Base-by-base conservation (phyloP, 108 stramenopile species). In the Skeletonema potamos region DNA sequence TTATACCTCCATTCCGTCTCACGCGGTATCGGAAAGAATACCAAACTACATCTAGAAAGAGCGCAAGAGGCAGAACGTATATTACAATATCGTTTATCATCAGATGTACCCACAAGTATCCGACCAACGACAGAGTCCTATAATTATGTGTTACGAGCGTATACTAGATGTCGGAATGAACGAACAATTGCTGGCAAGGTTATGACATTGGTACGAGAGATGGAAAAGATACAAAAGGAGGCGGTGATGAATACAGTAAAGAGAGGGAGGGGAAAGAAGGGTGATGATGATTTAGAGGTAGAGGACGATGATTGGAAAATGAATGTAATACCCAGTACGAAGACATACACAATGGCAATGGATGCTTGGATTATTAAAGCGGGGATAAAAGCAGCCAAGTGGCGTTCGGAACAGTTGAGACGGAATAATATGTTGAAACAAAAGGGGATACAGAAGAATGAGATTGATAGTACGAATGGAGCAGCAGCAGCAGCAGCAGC, bases 71-170 rank as follows among this genome's bases (percentile, higher is more conserved):
- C 87, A 1, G 85, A 90, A 55, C 54, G 64, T 8, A 72, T 87
- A 9, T 58, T 93, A 26, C 46, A 59, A 10, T 79, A 62, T 63
- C 65, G 78, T 2, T 61, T 72, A 32, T 72, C 71, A 43, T 34
- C 70, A 3, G 44, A 79, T 74, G 68, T 59, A 72, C 83, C 72
- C 62, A 77, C 57, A 2, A 27, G 13, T 29, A 70, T 75, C 34
- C 83, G 46, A 82, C 90, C 77, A 70, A 73, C 84, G 26, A 89
- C 88, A 9, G 89, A 90, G 22, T 79, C 90, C 0, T 91, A 85
- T 80, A 94, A 91, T 54, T 86, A 70, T 62, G 90, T 87, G 6
- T 76, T 94, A 51, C 75, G 90, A 48, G 90, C 87, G 58, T 93
- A 89, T 87, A 88, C 89, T 10, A 62, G 89, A 56, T 89, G 87